Evolutionary conservation across 2,329 filamentous ascomycete species (phyloP).

Genomic region (Botryotinia globosa): DNA sequence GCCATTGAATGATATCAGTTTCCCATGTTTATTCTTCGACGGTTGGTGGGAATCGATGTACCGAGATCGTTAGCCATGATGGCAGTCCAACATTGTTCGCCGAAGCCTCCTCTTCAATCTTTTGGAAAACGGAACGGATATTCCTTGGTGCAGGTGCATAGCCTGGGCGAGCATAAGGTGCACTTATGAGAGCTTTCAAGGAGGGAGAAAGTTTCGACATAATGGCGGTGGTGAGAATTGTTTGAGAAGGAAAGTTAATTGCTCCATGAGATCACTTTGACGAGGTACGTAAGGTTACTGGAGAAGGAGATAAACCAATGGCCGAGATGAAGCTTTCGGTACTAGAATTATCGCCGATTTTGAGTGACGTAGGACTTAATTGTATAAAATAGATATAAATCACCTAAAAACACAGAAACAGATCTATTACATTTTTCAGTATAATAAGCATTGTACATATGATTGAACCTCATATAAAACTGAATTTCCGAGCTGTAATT

Average conservation of each 20-base stretch:
- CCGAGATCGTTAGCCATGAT: conserved; percentile 66
- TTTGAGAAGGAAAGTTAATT: background rate
- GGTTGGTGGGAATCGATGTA: conserved; percentile 37
- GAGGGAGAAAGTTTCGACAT: conserved; percentile 73
- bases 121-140: conserved; percentile 62
- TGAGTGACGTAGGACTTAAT: background rate
- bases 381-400: background rate
- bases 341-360: conserved; percentile 1
- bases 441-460: background rate
- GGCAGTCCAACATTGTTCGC: conserved; percentile 59
- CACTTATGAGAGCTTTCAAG: conserved; percentile 72
- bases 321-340: background rate
- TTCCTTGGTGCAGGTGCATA: conserved; percentile 61
- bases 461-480: background rate
- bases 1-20: conserved; percentile 4
- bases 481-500: background rate
- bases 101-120: conserved; percentile 61
- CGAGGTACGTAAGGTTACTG: background rate
- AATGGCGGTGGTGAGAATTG: background rate
- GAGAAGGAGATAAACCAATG: background rate
- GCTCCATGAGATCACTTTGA: conserved; percentile 4
- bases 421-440: background rate
- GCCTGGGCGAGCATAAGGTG: conserved; percentile 63
- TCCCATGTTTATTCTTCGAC: too few species aligned
- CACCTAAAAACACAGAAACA: background rate